Evolutionary conservation across 495 filamentous ascomycete species (phyloP), one percentile per base, ranked within the genome.

Genomic region (Aspergillus cavernicola): DNA sequence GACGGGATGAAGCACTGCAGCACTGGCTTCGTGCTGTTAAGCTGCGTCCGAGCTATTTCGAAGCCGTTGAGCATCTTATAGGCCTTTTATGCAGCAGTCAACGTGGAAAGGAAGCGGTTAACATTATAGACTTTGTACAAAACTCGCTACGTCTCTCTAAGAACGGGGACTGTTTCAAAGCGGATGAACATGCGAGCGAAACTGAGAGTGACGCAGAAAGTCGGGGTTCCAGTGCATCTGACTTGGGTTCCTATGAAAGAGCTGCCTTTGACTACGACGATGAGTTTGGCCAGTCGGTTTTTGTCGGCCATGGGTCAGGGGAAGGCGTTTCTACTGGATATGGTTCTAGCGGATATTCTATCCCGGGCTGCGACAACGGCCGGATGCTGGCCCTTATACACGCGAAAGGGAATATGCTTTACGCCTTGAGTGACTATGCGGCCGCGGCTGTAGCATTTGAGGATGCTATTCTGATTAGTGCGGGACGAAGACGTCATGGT

Each of bases 391-490:
- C 90, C 28, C 75, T 99, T 19, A 81, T 97, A 20, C 95, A 99
- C 70, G 92, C 91, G 3, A 99, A 97, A 68, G 93, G 95, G 23
- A 99, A 97, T 58, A 96, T 97, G 89, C 78, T 97, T 1, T 99
- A 99, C 71, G 83, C 90, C 31, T 69, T 96, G 45, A 91, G 91
- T 20, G 87, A 97, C 55, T 90, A 93, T 60, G 75, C 77, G 37
- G 85, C 80, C 11, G 93, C 93, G 13, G 91, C 93, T 1, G 82
- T 85, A 52, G 91, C 95, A 8, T 99, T 99, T 59, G 93, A 97
- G 60, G 90, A 96, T 66, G 93, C 90, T 2, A 90, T 99, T 23
- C 69, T 96, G 51, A 92, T 97, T 60, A 90, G 87, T 45, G 80
- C 88, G 35, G 93, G 92, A 8, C 80, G 81, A 59, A 78, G 81